These are phyloP conservation scores for Phytophthora sp. DNA, from an alignment of 352 stramenopile genomes.

Conservation along the genomic window DNA sequence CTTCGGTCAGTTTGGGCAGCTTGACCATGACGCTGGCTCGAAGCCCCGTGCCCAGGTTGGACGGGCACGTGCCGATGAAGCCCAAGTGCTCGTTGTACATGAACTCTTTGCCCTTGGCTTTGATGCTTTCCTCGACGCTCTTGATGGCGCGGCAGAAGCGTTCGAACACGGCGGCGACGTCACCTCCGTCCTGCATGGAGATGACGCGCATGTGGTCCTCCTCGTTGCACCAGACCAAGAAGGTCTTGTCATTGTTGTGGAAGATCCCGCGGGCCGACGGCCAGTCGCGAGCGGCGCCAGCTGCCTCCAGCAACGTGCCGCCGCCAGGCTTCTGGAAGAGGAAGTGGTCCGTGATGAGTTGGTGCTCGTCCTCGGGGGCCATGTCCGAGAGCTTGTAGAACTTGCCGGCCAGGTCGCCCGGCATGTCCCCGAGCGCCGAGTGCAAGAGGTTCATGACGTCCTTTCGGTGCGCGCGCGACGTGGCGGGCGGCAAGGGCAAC, in stretches of 20 bases:
- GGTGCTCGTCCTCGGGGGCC: conserved; percentile 86
- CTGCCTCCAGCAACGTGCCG: conserved; percentile 80
- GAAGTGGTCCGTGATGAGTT: conserved; percentile 92
- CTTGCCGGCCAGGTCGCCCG: conserved; percentile 69
- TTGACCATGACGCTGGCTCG: conserved; percentile 89
- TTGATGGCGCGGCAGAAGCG: conserved; percentile 84
- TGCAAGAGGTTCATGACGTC: conserved; percentile 89
- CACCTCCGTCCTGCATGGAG: conserved; percentile 88
- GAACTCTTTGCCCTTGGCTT: conserved; percentile 77
- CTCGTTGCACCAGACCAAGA: conserved; percentile 92
- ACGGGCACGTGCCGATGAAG: conserved; percentile 88
- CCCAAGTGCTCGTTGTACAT: conserved; percentile 91
- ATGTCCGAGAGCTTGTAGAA: conserved; percentile 87
- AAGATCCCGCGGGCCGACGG: conserved; percentile 93
- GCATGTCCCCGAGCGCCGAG: conserved; percentile 74
- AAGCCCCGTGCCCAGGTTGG: conserved; percentile 87
- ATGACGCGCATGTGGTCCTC: conserved; percentile 93
- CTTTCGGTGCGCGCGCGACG: conserved; percentile 80
- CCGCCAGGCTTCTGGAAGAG: conserved; percentile 94
- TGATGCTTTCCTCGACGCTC: conserved; percentile 77
- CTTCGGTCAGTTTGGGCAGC: conserved; percentile 83
- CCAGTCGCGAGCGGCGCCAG: conserved; percentile 92
- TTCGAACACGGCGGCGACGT: conserved; percentile 92
- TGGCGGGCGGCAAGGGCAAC: conserved; percentile 81
- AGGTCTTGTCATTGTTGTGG: conserved; percentile 91